A percentile compares a stretch with the other conserved stretches of the same genome.
Evolutionary conservation across 139 green algal genomes (phyloP).

Genomic region (Ostreobium quekettii): DNA sequence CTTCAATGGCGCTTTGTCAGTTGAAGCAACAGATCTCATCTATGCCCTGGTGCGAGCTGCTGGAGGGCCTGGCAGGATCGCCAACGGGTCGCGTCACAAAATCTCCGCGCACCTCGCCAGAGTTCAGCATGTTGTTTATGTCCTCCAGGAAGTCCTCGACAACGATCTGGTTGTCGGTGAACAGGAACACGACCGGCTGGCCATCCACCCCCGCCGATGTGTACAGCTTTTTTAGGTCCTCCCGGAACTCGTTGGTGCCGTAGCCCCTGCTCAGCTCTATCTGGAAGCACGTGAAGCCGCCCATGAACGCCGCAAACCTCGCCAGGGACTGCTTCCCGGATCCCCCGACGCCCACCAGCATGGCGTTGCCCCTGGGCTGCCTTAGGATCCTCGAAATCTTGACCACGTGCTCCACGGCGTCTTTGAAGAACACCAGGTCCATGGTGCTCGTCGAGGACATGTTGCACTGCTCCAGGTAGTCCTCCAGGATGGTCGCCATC

Average conservation of each 20-base stretch:
- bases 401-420: conserved; percentile 70
- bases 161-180: conserved; percentile 70
- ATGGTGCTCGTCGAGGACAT: conserved; percentile 33
- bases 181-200: conserved; percentile 54
- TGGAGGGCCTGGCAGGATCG: no score
- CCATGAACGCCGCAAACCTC: conserved; percentile 63
- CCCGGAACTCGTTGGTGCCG: conserved; percentile 54
- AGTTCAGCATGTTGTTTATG: conserved; percentile 74
- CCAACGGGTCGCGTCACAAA: no score
- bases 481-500: conserved; percentile 39
- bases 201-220: conserved; percentile 58
- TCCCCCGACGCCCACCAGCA: conserved; percentile 80
- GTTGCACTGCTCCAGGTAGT: conserved; percentile 76
- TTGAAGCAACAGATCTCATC: no score
- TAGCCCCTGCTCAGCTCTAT: conserved; percentile 65
- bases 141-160: conserved; percentile 70
- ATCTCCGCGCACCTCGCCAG: conserved; percentile 57
- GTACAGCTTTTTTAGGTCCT: conserved; percentile 75
- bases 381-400: conserved; percentile 63
- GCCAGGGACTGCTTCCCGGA: conserved; percentile 69
- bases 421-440: conserved; percentile 77
- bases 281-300: conserved; percentile 52
- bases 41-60: no score
- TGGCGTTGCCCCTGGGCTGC: conserved; percentile 71
- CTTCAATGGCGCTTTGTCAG: no score